These are phyloP conservation scores for Termitomyces sp. DNA, from an alignment of 768 basidiomycete genomes.

Conservation along the genomic window DNA sequence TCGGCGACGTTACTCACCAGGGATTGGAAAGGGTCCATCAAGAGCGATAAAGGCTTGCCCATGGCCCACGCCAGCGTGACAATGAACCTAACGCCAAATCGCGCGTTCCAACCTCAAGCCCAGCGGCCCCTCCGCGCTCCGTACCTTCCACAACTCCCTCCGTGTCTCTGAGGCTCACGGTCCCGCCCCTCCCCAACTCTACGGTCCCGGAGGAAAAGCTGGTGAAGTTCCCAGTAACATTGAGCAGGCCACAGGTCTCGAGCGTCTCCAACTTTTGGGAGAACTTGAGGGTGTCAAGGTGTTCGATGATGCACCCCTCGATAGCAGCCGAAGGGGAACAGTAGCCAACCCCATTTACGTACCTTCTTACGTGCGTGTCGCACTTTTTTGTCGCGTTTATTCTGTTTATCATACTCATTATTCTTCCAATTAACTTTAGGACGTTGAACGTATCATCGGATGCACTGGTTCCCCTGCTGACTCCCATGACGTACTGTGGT, in stretches of 20 bases:
- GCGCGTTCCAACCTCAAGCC: conserved; percentile 34
- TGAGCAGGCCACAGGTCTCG: conserved; percentile 93
- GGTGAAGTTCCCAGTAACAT: conserved; percentile 81
- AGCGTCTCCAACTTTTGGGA: conserved; percentile 90
- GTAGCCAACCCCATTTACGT: conserved; percentile 84
- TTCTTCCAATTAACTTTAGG: conserved; percentile 40
- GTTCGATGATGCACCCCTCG: conserved; percentile 85
- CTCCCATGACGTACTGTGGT: conserved; percentile 92
- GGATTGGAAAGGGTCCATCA: conserved; percentile 90
- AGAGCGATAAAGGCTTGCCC: conserved; percentile 72
- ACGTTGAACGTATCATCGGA: conserved; percentile 79
- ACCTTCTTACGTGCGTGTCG: conserved; percentile 69
- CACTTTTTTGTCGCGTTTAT: conserved; percentile 1
- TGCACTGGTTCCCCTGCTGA: conserved; percentile 95
- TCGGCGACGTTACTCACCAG: conserved; percentile 40
- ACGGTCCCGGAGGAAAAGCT: conserved; percentile 66
- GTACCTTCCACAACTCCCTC: conserved; percentile 58
- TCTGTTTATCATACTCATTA: not conserved
- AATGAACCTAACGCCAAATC: conserved; percentile 49
- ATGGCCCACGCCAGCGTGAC: conserved; percentile 78
- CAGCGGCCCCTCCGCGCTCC: conserved; percentile 30
- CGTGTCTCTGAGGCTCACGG: conserved; percentile 50
- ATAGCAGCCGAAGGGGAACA: conserved; percentile 84
- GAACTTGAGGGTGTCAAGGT: conserved; percentile 84
- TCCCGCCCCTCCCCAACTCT: conserved; percentile 61